Evolutionary conservation across 257 asterid genomes (phyloP).

Genomic region (Dorcoceras hygrometricum): DNA sequence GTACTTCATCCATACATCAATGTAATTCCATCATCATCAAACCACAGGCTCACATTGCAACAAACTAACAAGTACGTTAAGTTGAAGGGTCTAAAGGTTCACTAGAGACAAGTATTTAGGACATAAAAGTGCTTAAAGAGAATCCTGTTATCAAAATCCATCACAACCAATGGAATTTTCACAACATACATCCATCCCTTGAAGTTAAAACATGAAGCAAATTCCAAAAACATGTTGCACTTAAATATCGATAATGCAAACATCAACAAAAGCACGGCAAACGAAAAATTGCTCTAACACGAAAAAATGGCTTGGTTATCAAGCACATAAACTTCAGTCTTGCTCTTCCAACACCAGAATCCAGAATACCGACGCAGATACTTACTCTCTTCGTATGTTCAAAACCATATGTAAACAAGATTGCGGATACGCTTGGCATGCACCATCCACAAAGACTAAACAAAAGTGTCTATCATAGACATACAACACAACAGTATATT

Average conservation of each 20-base stretch:
- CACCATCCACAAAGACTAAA: conserved; percentile 8
- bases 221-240: conserved; percentile 19
- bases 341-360: conserved; percentile 13
- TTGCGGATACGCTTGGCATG: background rate
- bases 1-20: conserved; percentile 3
- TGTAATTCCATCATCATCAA: conserved; percentile 9
- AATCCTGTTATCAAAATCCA: conserved; percentile 22
- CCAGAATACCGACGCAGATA: conserved; percentile 10
- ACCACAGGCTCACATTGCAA: conserved; percentile 14
- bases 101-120: conserved; percentile 1
- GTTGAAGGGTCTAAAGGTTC: conserved; percentile 6
- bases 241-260: conserved; percentile 11
- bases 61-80: conserved; percentile 16
- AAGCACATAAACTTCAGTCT: background rate
- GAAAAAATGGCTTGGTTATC: conserved; percentile 1
- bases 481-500: conserved; percentile 11
- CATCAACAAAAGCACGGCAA: conserved; percentile 10
- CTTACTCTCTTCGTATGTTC: conserved; percentile 3
- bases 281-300: conserved; percentile 3
- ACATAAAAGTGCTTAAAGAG: conserved; percentile 4
- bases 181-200: conserved; percentile 19
- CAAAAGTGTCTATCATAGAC: conserved; percentile 11
- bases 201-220: conserved; percentile 8
- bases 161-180: conserved; percentile 13
- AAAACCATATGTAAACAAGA: conserved; percentile 15